phyloP scores from a whole-genome alignment of 192 early-diverging fungal species.

The Coemansia sp. region DNA sequence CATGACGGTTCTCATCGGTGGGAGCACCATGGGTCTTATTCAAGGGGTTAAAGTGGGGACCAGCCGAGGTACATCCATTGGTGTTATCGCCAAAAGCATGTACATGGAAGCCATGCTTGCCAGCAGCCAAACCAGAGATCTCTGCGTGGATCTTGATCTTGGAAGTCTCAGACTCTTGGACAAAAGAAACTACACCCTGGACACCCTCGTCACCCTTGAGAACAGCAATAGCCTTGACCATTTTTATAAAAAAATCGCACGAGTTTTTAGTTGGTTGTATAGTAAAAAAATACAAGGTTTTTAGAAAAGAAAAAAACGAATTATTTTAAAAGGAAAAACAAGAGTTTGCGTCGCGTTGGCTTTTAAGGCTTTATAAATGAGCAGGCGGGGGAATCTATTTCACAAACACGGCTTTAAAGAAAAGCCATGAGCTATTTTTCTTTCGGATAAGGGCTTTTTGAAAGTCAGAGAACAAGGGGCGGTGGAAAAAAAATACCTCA shows the following conservation, averaged over 20 bases:
- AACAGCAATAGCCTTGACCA: constrained; percentile 83
- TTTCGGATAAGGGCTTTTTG: no score
- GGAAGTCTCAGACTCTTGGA: constrained; percentile 59
- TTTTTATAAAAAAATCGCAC: no score
- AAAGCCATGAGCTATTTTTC: no score
- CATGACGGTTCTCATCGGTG: constrained; percentile 64
- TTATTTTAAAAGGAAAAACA: constrained; percentile 4
- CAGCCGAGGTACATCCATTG: constrained; percentile 81
- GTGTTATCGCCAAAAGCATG: constrained; percentile 74
- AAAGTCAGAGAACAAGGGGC: no score
- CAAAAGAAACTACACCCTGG: constrained; percentile 68
- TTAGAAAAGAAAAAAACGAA: not conserved
- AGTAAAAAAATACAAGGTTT: not conserved
- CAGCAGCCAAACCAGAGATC: constrained; percentile 61
- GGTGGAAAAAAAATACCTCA: not conserved
- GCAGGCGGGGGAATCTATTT: not conserved
- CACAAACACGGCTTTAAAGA: no score
- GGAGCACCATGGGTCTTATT: constrained; percentile 77
- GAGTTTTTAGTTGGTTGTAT: not conserved
- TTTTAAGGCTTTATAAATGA: not conserved
- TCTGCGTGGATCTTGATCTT: constrained; percentile 56
- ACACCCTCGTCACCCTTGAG: constrained; percentile 66
- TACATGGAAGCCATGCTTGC: constrained; percentile 86
- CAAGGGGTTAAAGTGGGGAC: constrained; percentile 83
- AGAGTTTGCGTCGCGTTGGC: no score